A percentile compares a stretch with the other conserved stretches of the same genome.
Evolutionary conservation across 1,139 yeast species (phyloP).

Genomic region (Pichia sp.): DNA sequence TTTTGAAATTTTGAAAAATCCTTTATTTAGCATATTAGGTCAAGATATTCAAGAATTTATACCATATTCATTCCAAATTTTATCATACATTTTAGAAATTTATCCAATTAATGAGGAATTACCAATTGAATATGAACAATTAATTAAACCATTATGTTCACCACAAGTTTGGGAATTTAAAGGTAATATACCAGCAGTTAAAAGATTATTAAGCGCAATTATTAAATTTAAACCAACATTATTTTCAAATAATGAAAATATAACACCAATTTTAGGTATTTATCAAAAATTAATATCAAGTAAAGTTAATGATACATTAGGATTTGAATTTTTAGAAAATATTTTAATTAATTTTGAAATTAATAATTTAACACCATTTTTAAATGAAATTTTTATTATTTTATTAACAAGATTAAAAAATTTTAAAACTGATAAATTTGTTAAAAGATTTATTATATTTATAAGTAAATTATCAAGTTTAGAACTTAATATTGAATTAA

Average conservation of each 20-base stretch:
- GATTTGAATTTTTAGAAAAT: conserved; percentile 76
- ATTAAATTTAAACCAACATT: conserved; percentile 53
- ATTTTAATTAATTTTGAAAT: conserved; percentile 57
- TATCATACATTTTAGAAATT: conserved; percentile 69
- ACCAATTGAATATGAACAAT: conserved; percentile 58
- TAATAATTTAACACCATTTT: conserved; percentile 43
- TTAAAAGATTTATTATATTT: conserved; percentile 65
- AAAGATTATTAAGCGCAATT: conserved; percentile 70
- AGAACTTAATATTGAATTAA: conserved; percentile 24
- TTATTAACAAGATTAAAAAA: conserved; percentile 74
- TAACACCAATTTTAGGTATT: conserved; percentile 88
- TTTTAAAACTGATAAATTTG: conserved; percentile 76
- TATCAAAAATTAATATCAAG: conserved; percentile 90
- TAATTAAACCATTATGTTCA: conserved; percentile 76
- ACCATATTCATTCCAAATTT: conserved; percentile 85
- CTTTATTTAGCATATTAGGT: conserved; percentile 59
- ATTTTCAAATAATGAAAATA: conserved; percentile 38
- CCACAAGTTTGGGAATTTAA: conserved; percentile 89
- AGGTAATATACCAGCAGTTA: conserved; percentile 92
- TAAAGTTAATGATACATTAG: conserved; percentile 69
- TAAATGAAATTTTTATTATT: conserved; percentile 69
- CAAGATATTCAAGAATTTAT: conserved; percentile 91
- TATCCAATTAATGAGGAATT: conserved; percentile 46
- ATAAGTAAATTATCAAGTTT: conserved; percentile 45
- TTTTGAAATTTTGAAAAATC: conserved; percentile 58